phyloP scores from a whole-genome alignment of 257 asterid genomes.

The Echium plantagineum region DNA sequence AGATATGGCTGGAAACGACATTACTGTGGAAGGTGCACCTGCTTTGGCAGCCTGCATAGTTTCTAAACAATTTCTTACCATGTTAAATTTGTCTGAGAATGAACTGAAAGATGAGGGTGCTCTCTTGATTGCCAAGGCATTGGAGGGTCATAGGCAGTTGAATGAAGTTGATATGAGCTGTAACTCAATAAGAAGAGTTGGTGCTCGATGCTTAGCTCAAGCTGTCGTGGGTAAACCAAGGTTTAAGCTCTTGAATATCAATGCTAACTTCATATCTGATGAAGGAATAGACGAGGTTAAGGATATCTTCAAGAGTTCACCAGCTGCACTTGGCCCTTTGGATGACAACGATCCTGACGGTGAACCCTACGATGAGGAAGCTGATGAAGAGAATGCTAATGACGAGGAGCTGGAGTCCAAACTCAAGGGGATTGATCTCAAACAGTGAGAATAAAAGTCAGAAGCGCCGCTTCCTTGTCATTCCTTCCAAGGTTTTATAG shows the following conservation, averaged over 20 bases:
- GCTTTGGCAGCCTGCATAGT: conserved; percentile 64
- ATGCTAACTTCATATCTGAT: conserved; percentile 85
- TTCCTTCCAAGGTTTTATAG: background rate
- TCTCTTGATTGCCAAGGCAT: conserved; percentile 63
- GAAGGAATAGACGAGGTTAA: conserved; percentile 88
- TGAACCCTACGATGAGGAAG: conserved; percentile 66
- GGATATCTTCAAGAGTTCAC: conserved; percentile 54
- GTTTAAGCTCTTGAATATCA: conserved; percentile 51
- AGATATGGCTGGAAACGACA: conserved; percentile 94
- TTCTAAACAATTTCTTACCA: conserved; percentile 55
- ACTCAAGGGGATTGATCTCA: conserved; percentile 74
- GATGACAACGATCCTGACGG: conserved; percentile 97
- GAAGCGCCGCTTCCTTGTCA: background rate
- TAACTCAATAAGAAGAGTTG: conserved; percentile 75
- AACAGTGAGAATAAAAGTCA: conserved; percentile 35
- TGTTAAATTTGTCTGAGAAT: conserved; percentile 63
- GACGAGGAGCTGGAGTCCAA: conserved; percentile 58
- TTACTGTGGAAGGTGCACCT: conserved; percentile 67
- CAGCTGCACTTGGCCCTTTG: conserved; percentile 55
- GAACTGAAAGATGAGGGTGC: conserved; percentile 94
- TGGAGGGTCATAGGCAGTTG: conserved; percentile 71
- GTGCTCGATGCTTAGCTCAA: conserved; percentile 79
- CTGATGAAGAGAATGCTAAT: conserved; percentile 33
- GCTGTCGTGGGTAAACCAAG: conserved; percentile 60
- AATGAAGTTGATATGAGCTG: conserved; percentile 67